phyloP scores from a whole-genome alignment of 2,329 filamentous ascomycete species.

The Claviceps sp. region DNA sequence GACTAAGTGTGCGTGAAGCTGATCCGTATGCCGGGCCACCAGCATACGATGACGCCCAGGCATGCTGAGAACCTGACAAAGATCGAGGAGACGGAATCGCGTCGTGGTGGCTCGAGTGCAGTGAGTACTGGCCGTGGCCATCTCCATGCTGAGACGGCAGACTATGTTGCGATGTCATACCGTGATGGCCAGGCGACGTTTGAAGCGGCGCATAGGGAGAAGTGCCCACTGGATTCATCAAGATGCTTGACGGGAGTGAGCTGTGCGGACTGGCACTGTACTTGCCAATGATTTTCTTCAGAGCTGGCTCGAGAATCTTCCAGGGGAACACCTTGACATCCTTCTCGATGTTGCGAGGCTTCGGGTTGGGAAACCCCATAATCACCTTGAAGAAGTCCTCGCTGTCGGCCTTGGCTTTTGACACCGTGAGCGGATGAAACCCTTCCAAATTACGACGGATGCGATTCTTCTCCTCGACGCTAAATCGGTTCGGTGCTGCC shows the following conservation, averaged over 20 bases:
- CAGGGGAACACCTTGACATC: constrained; percentile 98
- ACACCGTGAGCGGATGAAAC: constrained; percentile 84
- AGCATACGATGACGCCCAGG: constrained; percentile 35
- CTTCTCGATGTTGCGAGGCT: constrained; percentile 96
- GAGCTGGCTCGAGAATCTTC: constrained; percentile 72
- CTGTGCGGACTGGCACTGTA: constrained; percentile 48
- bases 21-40: constrained; percentile 20
- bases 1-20: constrained; percentile 29
- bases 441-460: constrained; percentile 92
- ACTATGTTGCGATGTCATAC: constrained; percentile 17
- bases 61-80: constrained; percentile 31
- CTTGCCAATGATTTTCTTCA: constrained; percentile 98
- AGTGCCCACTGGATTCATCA: constrained; percentile 26
- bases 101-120: constrained; percentile 32
- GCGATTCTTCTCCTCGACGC: constrained; percentile 95
- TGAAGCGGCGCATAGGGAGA: constrained; percentile 30
- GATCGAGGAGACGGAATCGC: constrained; percentile 39
- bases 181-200: constrained; percentile 27
- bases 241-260: constrained; percentile 23
- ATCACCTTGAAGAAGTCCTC: constrained; percentile 99
- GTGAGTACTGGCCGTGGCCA: constrained; percentile 23
- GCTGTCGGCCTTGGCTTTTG: constrained; percentile 81
- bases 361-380: constrained; percentile 91
- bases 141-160: constrained; percentile 18
- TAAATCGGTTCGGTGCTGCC: constrained; percentile 61